phyloP scores from a whole-genome alignment of 805 yeast species.

The Metschnikowia bowlesiae region DNA sequence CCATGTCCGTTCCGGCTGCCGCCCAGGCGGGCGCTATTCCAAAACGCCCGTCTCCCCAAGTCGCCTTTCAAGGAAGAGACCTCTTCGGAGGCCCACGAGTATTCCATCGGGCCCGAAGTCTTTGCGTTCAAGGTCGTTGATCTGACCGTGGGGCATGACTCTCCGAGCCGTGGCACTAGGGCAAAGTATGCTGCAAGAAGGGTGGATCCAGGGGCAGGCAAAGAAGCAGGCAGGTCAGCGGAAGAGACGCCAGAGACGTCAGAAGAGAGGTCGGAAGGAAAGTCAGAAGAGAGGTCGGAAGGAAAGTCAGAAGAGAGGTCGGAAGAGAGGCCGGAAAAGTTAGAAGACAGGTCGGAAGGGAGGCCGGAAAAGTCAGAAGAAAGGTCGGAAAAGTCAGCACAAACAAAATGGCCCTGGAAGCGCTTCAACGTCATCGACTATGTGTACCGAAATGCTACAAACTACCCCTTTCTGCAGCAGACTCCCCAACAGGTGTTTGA shows the following conservation, averaged over 20 bases:
- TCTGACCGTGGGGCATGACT: neutral
- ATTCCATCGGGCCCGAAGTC: conserved; percentile 43
- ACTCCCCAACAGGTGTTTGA: conserved; percentile 39
- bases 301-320: too few species aligned
- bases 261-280: too few species aligned
- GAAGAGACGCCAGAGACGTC: too few species aligned
- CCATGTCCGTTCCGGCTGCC: neutral
- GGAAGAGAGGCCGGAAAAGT: too few species aligned
- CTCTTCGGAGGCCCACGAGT: conserved; percentile 34
- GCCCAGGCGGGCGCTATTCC: conserved; percentile 18
- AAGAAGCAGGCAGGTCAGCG: too few species aligned
- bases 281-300: too few species aligned
- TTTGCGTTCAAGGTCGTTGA: conserved; percentile 39
- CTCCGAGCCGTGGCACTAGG: too few species aligned
- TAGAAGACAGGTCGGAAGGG: too few species aligned
- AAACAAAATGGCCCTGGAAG: neutral
- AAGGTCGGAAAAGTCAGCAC: too few species aligned
- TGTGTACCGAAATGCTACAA: conserved; percentile 37
- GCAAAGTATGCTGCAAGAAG: too few species aligned
- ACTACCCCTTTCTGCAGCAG: conserved; percentile 36
- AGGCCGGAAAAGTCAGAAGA: too few species aligned
- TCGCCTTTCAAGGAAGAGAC: conserved; percentile 15
- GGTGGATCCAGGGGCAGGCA: too few species aligned
- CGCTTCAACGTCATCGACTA: conserved; percentile 30
- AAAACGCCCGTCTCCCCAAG: conserved; percentile 18